Conservation (phyloP, 305 asterid species). For the Fraxinus velutina region DNA sequence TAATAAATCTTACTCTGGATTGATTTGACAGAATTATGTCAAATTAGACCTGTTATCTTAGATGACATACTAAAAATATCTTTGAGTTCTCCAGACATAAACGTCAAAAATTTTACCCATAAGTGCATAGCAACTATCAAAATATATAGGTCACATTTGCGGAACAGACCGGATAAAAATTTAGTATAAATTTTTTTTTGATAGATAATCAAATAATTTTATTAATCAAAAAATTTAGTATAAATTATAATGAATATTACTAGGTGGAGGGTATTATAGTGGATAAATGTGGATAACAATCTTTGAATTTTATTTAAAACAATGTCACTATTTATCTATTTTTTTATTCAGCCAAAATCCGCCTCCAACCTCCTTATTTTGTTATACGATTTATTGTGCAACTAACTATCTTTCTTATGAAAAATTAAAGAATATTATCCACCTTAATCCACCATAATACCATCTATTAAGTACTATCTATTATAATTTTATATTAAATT, state of each 20-base stretch:
- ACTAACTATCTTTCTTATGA: background rate
- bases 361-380: background rate
- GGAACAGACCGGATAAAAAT: background rate
- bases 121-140: background rate
- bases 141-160: background rate
- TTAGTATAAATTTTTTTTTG: too few species aligned
- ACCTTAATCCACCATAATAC: background rate
- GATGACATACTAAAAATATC: constrained; percentile 4
- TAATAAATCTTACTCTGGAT: constrained; percentile 7
- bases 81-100: background rate
- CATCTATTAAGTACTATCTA: background rate
- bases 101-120: background rate
- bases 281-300: background rate
- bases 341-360: background rate
- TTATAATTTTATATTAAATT: too few species aligned
- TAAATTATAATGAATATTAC: too few species aligned
- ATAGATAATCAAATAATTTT: too few species aligned
- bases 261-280: background rate
- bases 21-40: background rate
- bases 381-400: background rate
- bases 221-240: background rate
- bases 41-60: constrained; percentile 6
- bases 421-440: background rate
- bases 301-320: background rate
- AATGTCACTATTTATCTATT: background rate